Evolutionary conservation across 108 stramenopile genomes (phyloP), one percentile per base, ranked within the genome.

Genomic region (Skeletonema potamos): DNA sequence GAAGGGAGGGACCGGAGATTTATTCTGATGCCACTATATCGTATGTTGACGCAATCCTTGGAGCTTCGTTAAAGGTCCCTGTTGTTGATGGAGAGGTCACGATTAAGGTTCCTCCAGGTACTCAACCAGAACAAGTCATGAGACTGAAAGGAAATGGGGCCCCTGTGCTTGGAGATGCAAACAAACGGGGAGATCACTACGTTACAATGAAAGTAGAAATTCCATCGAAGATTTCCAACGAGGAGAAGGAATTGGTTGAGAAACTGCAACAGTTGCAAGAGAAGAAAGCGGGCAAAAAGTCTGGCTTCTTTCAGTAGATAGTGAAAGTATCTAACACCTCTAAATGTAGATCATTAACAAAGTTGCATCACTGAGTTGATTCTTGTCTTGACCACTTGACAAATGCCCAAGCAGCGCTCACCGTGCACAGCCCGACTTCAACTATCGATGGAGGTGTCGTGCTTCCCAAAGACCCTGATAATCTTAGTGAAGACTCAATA

Each of bases 81-180:
- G 93, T 96, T 24, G 96, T 97, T 13, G 98, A 99, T 69, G 97
- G 96, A 13, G 91, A 92, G 67, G 95, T 96, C 18, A 97, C 96
- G 67, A 96, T 98, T 70, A 94, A 97, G 83, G 91, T 99, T 9
- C 98, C 98, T 1, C 83, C 95, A 17, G 98, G 98, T 15, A 97
- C 97, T 29, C 98, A 99, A 70, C 98, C 98, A 13, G 97, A 91
- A n/a, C 91, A 94, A 69, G 93, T 96, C 20, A 96, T 99, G 87
- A 82, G 96, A 34, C 78, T 99, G 33, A 91, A 91, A 62, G 93
- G 93, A 34, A 96, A 96, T 66, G 98, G 93, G 26, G 94, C 96
- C 11, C 97, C 97, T 13, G 58, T 84, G 57, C 76, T 97, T 62
- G 93, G 93, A 8, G 86, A 93, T 69, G 66, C 89, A 17, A 72